phyloP scores from a whole-genome alignment of 352 stramenopile genomes.

The Pythium dissimile region DNA sequence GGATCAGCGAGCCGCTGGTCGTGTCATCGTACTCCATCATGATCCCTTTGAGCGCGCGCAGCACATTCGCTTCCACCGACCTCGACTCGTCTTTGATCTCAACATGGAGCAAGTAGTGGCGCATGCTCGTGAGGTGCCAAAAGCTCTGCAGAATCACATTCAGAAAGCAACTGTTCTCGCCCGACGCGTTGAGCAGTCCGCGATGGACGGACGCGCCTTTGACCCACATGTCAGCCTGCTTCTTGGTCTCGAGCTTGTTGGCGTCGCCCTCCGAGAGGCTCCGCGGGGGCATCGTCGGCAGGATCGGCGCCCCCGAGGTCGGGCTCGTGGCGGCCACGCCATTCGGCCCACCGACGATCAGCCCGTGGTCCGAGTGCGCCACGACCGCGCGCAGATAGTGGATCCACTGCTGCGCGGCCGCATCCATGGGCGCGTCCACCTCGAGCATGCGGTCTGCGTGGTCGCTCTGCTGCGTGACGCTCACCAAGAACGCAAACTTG shows the following conservation, averaged over 20 bases:
- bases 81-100: slow-evolving; percentile 77
- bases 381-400: slow-evolving; percentile 56
- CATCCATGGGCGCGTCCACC: slow-evolving; percentile 56
- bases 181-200: slow-evolving; percentile 61
- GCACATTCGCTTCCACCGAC: slow-evolving; percentile 69
- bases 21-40: slow-evolving; percentile 86
- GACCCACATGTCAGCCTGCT: slow-evolving; percentile 71
- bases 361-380: slow-evolving; percentile 33
- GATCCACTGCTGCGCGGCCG: slow-evolving; percentile 70
- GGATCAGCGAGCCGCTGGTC: slow-evolving; percentile 59
- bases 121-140: slow-evolving; percentile 87
- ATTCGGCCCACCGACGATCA: neutral
- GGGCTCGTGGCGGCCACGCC: neutral
- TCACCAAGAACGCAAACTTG: slow-evolving; percentile 74
- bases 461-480: slow-evolving; percentile 62
- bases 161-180: slow-evolving; percentile 90
- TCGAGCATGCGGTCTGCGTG: slow-evolving; percentile 77
- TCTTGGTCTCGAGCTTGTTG: slow-evolving; percentile 30
- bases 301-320: neutral
- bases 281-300: slow-evolving; percentile 1
- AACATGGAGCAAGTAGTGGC: slow-evolving; percentile 81
- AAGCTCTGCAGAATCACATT: slow-evolving; percentile 91
- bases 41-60: slow-evolving; percentile 69
- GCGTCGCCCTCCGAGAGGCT: slow-evolving; percentile 22
- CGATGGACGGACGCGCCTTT: slow-evolving; percentile 82